phyloP scores from a whole-genome alignment of 495 filamentous ascomycete genomes.

The Penicillium flavigenum region DNA sequence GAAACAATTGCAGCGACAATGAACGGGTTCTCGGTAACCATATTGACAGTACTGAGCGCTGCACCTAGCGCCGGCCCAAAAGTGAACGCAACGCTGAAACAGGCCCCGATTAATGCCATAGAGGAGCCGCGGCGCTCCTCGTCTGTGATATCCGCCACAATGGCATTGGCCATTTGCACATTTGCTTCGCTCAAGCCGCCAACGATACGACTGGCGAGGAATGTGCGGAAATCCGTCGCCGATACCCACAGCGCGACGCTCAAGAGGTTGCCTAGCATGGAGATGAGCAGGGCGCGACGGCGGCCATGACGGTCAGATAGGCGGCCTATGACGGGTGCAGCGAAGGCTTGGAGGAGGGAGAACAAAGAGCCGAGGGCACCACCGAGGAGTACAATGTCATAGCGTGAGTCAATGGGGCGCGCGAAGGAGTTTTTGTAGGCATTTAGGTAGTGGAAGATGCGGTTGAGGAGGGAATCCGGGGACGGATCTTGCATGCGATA shows the following conservation, averaged over 20 bases:
- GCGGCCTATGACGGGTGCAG: conserved; percentile 85
- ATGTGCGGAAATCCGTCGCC: conserved; percentile 91
- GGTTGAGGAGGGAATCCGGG: conserved; percentile 64
- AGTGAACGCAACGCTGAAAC: conserved; percentile 96
- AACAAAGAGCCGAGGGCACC: conserved; percentile 93
- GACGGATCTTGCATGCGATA: conserved; percentile 70
- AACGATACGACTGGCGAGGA: conserved; percentile 85
- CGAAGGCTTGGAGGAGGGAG: conserved; percentile 88
- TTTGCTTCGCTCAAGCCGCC: conserved; percentile 96
- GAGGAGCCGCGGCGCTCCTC: conserved; percentile 77
- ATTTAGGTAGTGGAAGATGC: conserved; percentile 80
- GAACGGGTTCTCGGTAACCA: conserved; percentile 86
- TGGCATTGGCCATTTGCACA: conserved; percentile 93
- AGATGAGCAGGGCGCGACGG: conserved; percentile 80
- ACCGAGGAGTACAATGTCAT: conserved; percentile 95
- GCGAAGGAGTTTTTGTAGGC: conserved; percentile 93
- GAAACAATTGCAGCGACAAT: conserved; percentile 85
- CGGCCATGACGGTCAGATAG: conserved; percentile 89
- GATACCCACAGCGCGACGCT: conserved; percentile 93
- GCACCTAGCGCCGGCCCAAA: conserved; percentile 92
- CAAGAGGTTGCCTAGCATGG: conserved; percentile 91
- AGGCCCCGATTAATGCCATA: conserved; percentile 93
- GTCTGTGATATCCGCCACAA: conserved; percentile 93
- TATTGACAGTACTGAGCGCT: conserved; percentile 68
- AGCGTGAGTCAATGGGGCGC: conserved; percentile 89